Conservation (phyloP, 441 rosid genomes). For the Adansonia madagascariensis region DNA sequence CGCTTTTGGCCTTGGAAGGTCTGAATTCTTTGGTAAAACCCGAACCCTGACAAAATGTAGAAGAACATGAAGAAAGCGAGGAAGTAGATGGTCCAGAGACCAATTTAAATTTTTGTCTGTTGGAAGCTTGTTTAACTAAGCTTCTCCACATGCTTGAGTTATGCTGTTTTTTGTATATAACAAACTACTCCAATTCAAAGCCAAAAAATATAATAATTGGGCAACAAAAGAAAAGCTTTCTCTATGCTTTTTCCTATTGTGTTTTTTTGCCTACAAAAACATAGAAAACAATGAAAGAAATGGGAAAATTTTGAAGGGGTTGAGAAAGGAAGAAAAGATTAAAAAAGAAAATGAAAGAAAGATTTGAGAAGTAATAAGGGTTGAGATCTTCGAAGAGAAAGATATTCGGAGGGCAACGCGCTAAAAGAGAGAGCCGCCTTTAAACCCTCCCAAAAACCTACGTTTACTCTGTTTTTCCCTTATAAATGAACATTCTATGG, state of each 20-base stretch:
- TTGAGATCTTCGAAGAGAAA: not conserved
- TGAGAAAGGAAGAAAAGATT: not conserved
- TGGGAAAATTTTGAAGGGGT: constrained; percentile 1
- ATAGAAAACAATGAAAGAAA: not conserved
- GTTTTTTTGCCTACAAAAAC: not conserved
- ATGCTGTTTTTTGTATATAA: not conserved
- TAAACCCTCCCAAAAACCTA: constrained; percentile 87
- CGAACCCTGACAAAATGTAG: constrained; percentile 14
- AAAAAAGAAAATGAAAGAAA: not conserved
- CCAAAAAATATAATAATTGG: not conserved
- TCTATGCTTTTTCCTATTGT: not conserved
- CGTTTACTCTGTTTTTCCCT: constrained; percentile 6
- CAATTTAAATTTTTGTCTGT: constrained; percentile 42
- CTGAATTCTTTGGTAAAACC: constrained; percentile 23
- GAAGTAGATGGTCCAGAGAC: constrained; percentile 24
- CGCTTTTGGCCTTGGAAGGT: constrained; percentile 23
- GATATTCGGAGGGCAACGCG: not conserved
- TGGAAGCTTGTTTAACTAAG: constrained; percentile 52
- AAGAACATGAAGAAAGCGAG: constrained; percentile 21
- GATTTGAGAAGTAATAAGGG: not conserved
- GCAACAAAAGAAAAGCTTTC: constrained; percentile 6
- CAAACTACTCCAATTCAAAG: not conserved
- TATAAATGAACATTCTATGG: not conserved
- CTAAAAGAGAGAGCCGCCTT: constrained; percentile 56
- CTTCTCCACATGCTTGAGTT: constrained; percentile 70